These are phyloP conservation scores for Penicillium sp. DNA, from an alignment of 2,329 filamentous ascomycete genomes.

Conservation along the genomic window DNA sequence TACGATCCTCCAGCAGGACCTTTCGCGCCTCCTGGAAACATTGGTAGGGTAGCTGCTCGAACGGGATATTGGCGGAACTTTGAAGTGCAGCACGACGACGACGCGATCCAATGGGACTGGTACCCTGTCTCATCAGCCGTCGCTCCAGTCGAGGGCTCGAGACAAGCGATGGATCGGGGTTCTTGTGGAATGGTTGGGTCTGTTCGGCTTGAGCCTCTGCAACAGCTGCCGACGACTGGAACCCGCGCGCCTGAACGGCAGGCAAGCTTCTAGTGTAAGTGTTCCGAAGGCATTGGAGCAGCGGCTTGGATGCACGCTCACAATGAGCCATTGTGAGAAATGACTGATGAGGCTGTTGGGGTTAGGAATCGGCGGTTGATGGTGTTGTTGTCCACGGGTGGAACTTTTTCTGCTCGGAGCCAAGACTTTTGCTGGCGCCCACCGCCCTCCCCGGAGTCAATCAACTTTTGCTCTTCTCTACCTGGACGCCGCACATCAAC, in stretches of 20 bases:
- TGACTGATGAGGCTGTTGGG: slow-evolving; percentile 20
- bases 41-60: slow-evolving; percentile 94
- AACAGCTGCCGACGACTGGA: slow-evolving; percentile 52
- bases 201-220: slow-evolving; percentile 52
- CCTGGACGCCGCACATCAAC: slow-evolving; percentile 20
- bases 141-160: slow-evolving; percentile 66
- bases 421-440: slow-evolving; percentile 41
- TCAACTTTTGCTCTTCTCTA: slow-evolving; percentile 40
- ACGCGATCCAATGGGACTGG: slow-evolving; percentile 78
- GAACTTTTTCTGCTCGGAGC: slow-evolving; percentile 44
- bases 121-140: slow-evolving; percentile 68
- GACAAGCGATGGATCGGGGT: slow-evolving; percentile 68
- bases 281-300: slow-evolving; percentile 48
- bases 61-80: slow-evolving; percentile 71
- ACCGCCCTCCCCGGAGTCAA: slow-evolving; percentile 36
- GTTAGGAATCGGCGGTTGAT: slow-evolving; percentile 24
- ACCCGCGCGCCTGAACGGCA: slow-evolving; percentile 48
- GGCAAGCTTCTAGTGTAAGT: slow-evolving; percentile 40
- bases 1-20: slow-evolving; percentile 75
- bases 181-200: slow-evolving; percentile 47
- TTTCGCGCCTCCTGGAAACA: slow-evolving; percentile 96
- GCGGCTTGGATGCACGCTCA: slow-evolving; percentile 47
- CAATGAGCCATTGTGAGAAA: slow-evolving; percentile 45
- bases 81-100: slow-evolving; percentile 75
- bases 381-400: slow-evolving; percentile 34